Evolutionary conservation across 257 asterid genomes (phyloP).

Genomic region (Capsicum rhomboideum): DNA sequence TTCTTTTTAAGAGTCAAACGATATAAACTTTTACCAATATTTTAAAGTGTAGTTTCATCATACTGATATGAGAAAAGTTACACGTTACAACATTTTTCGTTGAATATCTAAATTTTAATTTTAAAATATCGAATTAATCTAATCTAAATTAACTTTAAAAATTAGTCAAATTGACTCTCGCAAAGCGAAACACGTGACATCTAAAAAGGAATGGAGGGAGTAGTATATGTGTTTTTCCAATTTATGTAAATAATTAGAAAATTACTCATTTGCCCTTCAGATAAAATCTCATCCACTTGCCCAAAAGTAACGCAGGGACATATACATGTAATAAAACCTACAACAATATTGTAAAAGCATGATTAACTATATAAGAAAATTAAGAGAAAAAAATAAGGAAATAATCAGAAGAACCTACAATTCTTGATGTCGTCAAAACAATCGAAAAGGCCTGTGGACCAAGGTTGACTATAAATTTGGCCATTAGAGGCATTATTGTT

Average conservation of each 20-base stretch:
- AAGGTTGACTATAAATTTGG: neutral
- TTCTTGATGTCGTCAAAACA: constrained; percentile 13
- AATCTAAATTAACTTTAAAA: no score
- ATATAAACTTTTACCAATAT: no score
- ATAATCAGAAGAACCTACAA: neutral
- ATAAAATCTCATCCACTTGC: constrained; percentile 15
- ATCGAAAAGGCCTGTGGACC: constrained; percentile 14
- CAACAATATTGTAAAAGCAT: neutral
- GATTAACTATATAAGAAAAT: neutral
- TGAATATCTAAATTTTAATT: no score
- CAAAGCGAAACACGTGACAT: no score
- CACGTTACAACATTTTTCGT: no score
- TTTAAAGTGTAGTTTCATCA: no score
- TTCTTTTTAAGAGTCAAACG: no score
- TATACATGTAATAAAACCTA: constrained; percentile 17
- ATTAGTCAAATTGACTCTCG: no score
- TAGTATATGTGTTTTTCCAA: no score
- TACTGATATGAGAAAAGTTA: no score
- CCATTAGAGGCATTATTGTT: neutral
- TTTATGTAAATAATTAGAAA: neutral
- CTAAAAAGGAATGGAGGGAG: no score
- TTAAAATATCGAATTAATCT: no score
- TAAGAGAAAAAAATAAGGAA: neutral
- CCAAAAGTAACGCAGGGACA: constrained; percentile 20
- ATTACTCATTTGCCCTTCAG: constrained; percentile 17